Conservation (phyloP, 805 yeast genomes). For the Torulaspora delbrueckii region DNA sequence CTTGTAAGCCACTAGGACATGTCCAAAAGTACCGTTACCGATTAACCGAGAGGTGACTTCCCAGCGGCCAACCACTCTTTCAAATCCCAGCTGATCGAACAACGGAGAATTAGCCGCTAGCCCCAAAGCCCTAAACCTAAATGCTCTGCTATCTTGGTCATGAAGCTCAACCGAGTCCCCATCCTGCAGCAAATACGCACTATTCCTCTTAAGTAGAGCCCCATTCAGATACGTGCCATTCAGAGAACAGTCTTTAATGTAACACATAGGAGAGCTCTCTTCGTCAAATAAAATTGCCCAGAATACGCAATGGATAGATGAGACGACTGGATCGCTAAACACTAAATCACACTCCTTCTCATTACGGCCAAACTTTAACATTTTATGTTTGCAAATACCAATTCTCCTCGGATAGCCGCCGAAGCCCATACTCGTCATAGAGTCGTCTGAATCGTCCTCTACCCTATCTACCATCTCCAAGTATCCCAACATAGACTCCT, state of each 20-base stretch:
- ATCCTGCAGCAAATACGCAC: slow-evolving; percentile 35
- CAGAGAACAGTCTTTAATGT: slow-evolving; percentile 46
- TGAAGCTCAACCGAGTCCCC: slow-evolving; percentile 41
- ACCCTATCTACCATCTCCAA: slow-evolving; percentile 17
- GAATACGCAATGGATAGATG: slow-evolving; percentile 44
- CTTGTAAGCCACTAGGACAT: slow-evolving; percentile 34
- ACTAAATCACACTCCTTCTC: slow-evolving; percentile 32
- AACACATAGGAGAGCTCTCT: slow-evolving; percentile 42
- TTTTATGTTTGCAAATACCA: slow-evolving; percentile 29
- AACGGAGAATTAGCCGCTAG: slow-evolving; percentile 11
- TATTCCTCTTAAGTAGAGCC: slow-evolving; percentile 29
- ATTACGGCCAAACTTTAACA: slow-evolving; percentile 44
- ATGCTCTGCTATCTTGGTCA: slow-evolving; percentile 6
- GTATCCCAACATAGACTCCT: slow-evolving; percentile 16
- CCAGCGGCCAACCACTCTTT: slow-evolving; percentile 39
- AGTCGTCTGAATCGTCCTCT: slow-evolving; percentile 2
- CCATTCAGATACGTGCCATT: slow-evolving; percentile 50
- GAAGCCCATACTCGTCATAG: slow-evolving; percentile 3
- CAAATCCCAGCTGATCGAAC: slow-evolving; percentile 22
- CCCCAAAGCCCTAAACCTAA: slow-evolving; percentile 7
- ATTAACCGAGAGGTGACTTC: slow-evolving; percentile 38
- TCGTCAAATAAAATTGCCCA: slow-evolving; percentile 51
- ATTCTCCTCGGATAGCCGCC: slow-evolving; percentile 12
- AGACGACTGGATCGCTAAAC: slow-evolving; percentile 39
- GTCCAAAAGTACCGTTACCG: slow-evolving; percentile 58